Evolutionary conservation across 73 alveolate species (phyloP).

Genomic region (Stentor roeselii): DNA sequence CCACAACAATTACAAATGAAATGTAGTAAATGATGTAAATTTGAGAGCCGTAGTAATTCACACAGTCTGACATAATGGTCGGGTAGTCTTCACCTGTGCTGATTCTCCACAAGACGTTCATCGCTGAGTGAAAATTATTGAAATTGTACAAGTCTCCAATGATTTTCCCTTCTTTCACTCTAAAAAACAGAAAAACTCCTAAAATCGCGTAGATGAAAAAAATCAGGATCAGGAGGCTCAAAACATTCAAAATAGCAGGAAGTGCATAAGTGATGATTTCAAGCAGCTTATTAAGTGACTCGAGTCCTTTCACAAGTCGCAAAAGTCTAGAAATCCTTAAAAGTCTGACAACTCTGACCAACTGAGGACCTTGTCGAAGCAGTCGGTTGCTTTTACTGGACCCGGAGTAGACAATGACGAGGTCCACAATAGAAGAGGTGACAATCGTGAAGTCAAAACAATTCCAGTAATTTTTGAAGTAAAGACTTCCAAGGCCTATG

Average conservation of each 20-base stretch:
- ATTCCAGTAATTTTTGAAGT: constrained; percentile 82
- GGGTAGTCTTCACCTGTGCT: constrained; percentile 93
- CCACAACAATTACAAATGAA: constrained; percentile 42
- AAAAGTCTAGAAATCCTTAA: constrained; percentile 84
- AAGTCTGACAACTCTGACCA: constrained; percentile 91
- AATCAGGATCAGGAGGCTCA: constrained; percentile 74
- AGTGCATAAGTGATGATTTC: constrained; percentile 78
- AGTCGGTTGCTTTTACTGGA: constrained; percentile 48
- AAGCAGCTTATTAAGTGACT: constrained; percentile 72
- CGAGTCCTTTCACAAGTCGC: constrained; percentile 77
- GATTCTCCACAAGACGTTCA: constrained; percentile 63
- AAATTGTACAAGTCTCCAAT: constrained; percentile 67
- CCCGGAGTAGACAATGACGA: constrained; percentile 59
- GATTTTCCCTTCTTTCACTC: constrained; percentile 46
- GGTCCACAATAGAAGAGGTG: constrained; percentile 68
- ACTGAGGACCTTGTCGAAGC: constrained; percentile 63
- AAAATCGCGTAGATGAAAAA: constrained; percentile 83
- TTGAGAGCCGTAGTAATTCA: constrained; percentile 33
- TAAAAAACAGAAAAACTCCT: constrained; percentile 82
- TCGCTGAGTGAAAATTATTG: constrained; percentile 66
- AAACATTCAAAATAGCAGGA: constrained; percentile 87
- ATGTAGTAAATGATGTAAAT: constrained; percentile 34
- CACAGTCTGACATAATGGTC: constrained; percentile 61
- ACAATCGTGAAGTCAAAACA: constrained; percentile 87
- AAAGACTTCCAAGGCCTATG: constrained; percentile 65